Evolutionary conservation across 345 rosid species (phyloP).

Genomic region (Anastatica hierochuntica): DNA sequence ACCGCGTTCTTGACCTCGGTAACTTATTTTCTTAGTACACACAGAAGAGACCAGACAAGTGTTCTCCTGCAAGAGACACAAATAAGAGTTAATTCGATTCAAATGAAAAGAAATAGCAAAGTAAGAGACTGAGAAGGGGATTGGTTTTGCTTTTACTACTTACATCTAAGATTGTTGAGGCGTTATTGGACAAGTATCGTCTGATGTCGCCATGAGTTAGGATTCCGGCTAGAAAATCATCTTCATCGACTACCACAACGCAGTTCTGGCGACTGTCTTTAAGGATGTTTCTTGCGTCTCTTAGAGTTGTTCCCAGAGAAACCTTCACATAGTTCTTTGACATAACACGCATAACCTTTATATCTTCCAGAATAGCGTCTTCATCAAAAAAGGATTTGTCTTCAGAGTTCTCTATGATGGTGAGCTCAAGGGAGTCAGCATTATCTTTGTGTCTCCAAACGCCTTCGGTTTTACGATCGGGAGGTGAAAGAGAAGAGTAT

Average conservation of each 20-base stretch:
- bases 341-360: slow-evolving; percentile 76
- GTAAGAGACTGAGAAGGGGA: background rate
- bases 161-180: slow-evolving; percentile 49
- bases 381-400: slow-evolving; percentile 46
- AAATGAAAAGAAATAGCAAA: too few relatives aligned
- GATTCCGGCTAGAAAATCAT: slow-evolving; percentile 72
- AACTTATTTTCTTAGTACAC: slow-evolving; percentile 65
- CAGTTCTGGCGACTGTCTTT: slow-evolving; percentile 58
- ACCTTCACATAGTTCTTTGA: slow-evolving; percentile 67
- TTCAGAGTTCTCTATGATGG: slow-evolving; percentile 36
- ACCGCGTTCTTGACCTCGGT: slow-evolving; percentile 73
- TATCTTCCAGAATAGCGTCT: slow-evolving; percentile 62
- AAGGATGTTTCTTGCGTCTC: slow-evolving; percentile 71
- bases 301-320: slow-evolving; percentile 39
- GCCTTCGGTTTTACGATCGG: slow-evolving; percentile 40
- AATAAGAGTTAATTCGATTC: too few relatives aligned
- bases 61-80: slow-evolving; percentile 49
- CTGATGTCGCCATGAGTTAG: slow-evolving; percentile 70
- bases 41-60: slow-evolving; percentile 59
- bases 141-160: slow-evolving; percentile 30
- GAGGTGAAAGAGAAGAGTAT: slow-evolving; percentile 55
- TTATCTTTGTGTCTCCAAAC: slow-evolving; percentile 36
- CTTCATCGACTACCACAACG: slow-evolving; percentile 60
- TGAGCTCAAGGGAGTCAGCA: slow-evolving; percentile 50
- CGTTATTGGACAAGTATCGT: slow-evolving; percentile 46